Conservation (phyloP, 1,139 yeast species). For the Sugiyamaella pinicola region DNA sequence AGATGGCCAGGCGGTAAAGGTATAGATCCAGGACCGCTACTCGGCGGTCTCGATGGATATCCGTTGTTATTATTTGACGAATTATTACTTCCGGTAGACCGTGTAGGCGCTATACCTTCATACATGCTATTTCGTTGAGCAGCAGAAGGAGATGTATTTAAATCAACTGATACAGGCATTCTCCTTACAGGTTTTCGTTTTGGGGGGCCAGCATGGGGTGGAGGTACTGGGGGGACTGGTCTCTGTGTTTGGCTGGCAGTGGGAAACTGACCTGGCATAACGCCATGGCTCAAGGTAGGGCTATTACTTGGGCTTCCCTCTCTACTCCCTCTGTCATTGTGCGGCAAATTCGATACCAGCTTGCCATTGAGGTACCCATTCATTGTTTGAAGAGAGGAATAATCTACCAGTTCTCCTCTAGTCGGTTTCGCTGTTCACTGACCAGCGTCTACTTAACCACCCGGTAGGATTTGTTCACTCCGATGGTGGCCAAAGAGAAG, state of each 20-base stretch:
- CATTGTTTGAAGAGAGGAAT: too few relatives aligned
- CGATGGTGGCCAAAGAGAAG: too few relatives aligned
- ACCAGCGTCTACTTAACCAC: too few relatives aligned
- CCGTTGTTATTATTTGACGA: conserved; percentile 6
- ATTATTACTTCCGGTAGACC: conserved; percentile 4
- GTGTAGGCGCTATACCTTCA: conserved; percentile 13
- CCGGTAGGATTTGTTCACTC: too few relatives aligned
- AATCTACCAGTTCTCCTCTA: too few relatives aligned
- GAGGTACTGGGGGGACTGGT: conserved; percentile 18
- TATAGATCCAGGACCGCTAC: conserved; percentile 6
- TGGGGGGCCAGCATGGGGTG: conserved; percentile 26
- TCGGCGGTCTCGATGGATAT: conserved; percentile 8
- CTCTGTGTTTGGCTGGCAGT: background rate
- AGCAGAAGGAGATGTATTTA: conserved; percentile 5
- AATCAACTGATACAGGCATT: conserved; percentile 23
- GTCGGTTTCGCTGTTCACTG: background rate
- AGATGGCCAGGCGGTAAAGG: conserved; percentile 3
- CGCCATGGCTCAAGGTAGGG: too few relatives aligned
- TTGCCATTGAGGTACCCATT: conserved; percentile 29
- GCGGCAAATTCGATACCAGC: conserved; percentile 21
- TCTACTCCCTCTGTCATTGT: background rate
- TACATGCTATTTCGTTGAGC: conserved; percentile 14
- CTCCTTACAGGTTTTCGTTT: conserved; percentile 28
- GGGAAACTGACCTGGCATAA: background rate
- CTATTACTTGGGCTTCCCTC: background rate